A percentile compares a stretch with the other conserved stretches of the same genome.
Conservation (phyloP, 176 grass and related monocot species). For the Olyra latifolia region DNA sequence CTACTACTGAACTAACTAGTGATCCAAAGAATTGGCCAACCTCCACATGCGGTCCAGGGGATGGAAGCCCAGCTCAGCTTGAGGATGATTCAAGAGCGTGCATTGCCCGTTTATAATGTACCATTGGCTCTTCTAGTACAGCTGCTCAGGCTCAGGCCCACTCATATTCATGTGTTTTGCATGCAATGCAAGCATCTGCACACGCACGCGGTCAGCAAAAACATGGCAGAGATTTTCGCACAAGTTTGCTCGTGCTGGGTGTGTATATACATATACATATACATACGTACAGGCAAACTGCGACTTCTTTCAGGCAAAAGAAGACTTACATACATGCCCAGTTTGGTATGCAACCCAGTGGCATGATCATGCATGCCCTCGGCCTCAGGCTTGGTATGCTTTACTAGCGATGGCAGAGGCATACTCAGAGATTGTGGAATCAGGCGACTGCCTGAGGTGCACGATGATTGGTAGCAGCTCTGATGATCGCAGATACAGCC, state of each 20-base stretch:
- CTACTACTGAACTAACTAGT: too few species aligned
- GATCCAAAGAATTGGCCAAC: too few species aligned
- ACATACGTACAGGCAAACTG: not conserved
- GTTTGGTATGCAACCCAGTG: not conserved
- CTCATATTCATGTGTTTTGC: not conserved
- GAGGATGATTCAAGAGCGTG: too few species aligned
- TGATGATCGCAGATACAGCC: constrained; percentile 69
- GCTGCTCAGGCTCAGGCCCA: too few species aligned
- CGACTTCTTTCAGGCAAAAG: not conserved
- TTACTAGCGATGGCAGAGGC: constrained; percentile 58
- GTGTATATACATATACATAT: constrained; percentile 5
- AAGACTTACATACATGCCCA: not conserved
- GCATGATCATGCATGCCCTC: constrained; percentile 30
- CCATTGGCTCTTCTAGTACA: too few species aligned
- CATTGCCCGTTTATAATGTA: too few species aligned
- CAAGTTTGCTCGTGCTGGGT: not conserved
- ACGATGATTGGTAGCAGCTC: constrained; percentile 63
- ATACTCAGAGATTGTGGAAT: constrained; percentile 64
- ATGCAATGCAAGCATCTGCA: too few species aligned
- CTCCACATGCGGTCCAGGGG: too few species aligned
- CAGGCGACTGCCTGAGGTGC: constrained; percentile 72
- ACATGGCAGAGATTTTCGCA: not conserved
- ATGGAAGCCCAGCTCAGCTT: too few species aligned
- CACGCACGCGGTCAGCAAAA: not conserved
- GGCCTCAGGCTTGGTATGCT: constrained; percentile 46